Conservation (phyloP, 78 protist genomes). For the Mastigamoeba balamuthi region DNA sequence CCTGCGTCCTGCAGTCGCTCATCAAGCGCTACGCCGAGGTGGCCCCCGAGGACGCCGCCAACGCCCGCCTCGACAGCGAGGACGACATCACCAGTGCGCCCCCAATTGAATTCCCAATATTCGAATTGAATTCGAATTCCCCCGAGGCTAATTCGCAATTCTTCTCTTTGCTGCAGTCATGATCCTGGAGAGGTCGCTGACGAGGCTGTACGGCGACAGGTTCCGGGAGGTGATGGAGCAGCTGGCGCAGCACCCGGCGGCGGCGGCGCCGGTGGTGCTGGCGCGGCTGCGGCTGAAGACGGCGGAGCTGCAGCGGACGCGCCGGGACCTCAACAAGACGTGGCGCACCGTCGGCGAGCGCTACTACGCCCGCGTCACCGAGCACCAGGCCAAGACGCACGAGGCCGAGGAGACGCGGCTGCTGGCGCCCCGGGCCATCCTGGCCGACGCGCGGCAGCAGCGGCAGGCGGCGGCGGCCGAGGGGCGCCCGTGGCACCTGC, state of each 20-base stretch:
- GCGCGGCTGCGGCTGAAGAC: conserved; percentile 67
- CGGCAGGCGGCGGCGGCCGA: neutral
- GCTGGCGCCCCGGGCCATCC: conserved; percentile 7
- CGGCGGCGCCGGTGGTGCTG: conserved; percentile 58
- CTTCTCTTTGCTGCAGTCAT: no score
- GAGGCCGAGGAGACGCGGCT: conserved; percentile 51
- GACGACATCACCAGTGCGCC: neutral
- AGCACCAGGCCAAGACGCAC: conserved; percentile 40
- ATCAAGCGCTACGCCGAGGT: conserved; percentile 1
- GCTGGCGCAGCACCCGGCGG: conserved; percentile 48
- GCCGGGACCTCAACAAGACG: conserved; percentile 58
- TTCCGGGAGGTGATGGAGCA: conserved; percentile 5
- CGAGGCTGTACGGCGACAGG: neutral
- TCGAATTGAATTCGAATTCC: conserved; percentile 5
- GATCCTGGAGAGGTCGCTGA: conserved; percentile 12
- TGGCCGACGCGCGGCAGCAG: neutral
- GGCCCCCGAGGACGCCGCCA: conserved; percentile 5
- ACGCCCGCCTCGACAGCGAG: conserved; percentile 9
- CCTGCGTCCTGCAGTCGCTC: conserved; percentile 32
- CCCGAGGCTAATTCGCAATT: no score
- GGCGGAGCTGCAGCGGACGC: conserved; percentile 60
- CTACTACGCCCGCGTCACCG: conserved; percentile 61
- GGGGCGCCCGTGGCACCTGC: neutral
- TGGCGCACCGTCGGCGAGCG: conserved; percentile 75
- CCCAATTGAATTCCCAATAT: neutral